These are phyloP conservation scores for Papiliotrema nemorosa DNA, from an alignment of 1,284 basidiomycete species.

Conservation along the genomic window DNA sequence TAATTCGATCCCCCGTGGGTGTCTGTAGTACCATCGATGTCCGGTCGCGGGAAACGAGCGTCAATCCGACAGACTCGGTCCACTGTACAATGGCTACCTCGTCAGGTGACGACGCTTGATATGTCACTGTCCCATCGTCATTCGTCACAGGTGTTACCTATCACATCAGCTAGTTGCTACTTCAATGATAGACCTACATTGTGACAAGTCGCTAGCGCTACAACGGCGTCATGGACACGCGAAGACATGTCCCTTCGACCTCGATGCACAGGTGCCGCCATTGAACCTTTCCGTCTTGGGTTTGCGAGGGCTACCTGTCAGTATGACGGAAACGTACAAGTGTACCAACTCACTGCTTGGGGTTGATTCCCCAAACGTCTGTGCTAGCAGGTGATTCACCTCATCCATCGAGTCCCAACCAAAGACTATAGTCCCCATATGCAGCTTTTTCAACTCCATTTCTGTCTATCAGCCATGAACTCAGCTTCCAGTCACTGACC, in stretches of 20 bases:
- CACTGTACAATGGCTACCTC: conserved; percentile 99
- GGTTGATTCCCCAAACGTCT: conserved; percentile 64
- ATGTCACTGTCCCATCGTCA: conserved; percentile 89
- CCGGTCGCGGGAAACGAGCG: conserved; percentile 81
- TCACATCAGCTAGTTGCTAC: not conserved
- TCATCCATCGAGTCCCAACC: conserved; percentile 98
- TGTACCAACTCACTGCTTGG: conserved; percentile 16
- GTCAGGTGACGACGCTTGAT: conserved; percentile 97
- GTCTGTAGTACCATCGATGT: conserved; percentile 75
- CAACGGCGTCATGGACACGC: conserved; percentile 87
- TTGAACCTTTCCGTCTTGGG: conserved; percentile 31
- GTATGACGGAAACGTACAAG: conserved; percentile 5
- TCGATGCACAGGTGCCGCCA: conserved; percentile 54
- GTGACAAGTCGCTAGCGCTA: conserved; percentile 92
- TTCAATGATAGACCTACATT: conserved; percentile 63
- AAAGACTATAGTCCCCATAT: conserved; percentile 98
- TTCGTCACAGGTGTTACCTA: conserved; percentile 93
- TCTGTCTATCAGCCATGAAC: conserved; percentile 54
- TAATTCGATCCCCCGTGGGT: conserved; percentile 60
- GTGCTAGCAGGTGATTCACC: conserved; percentile 78
- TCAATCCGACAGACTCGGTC: conserved; percentile 92
- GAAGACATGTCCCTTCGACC: conserved; percentile 93
- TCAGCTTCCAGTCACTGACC: conserved; percentile 55
- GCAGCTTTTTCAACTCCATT: conserved; percentile 98
- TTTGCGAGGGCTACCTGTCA: not conserved